Conservation (phyloP, 495 filamentous ascomycete species). For the Copromyces sp. region DNA sequence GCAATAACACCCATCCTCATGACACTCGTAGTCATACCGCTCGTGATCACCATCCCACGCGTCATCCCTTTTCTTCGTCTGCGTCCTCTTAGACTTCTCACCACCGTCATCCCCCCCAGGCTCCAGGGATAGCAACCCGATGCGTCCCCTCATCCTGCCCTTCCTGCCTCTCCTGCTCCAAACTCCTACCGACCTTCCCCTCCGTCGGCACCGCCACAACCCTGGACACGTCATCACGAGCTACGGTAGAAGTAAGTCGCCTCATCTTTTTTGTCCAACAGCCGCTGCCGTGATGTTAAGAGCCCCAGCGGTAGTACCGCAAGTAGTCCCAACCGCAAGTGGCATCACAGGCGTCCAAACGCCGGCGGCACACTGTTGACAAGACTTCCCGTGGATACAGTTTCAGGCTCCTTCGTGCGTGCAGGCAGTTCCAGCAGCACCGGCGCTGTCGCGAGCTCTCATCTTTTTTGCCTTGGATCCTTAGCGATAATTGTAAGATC, state of each 20-base stretch:
- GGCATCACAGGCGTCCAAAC: slow-evolving; percentile 27
- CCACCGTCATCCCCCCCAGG: neutral
- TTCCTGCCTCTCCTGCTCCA: neutral
- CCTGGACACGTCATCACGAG: too few relatives aligned
- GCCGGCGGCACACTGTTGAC: slow-evolving; percentile 35
- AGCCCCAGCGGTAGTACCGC: neutral
- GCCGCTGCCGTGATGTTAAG: slow-evolving; percentile 18
- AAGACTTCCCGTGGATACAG: slow-evolving; percentile 30
- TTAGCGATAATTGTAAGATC: too few relatives aligned
- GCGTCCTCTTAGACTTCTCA: neutral
- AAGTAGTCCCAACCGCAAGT: slow-evolving; percentile 28
- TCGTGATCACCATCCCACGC: neutral
- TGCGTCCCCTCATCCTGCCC: neutral
- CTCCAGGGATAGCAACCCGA: neutral
- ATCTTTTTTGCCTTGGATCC: too few relatives aligned
- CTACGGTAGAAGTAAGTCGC: too few relatives aligned
- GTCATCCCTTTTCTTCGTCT: neutral
- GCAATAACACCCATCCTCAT: neutral
- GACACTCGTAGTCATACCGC: neutral
- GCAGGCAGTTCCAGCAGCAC: slow-evolving; percentile 22
- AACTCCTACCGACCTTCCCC: neutral
- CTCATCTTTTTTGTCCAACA: too few relatives aligned
- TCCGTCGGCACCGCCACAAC: neutral
- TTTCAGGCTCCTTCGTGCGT: slow-evolving; percentile 32
- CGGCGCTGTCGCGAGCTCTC: too few relatives aligned